phyloP scores from a whole-genome alignment of 2,329 filamentous ascomycete genomes.

The Fusarium foetens region DNA sequence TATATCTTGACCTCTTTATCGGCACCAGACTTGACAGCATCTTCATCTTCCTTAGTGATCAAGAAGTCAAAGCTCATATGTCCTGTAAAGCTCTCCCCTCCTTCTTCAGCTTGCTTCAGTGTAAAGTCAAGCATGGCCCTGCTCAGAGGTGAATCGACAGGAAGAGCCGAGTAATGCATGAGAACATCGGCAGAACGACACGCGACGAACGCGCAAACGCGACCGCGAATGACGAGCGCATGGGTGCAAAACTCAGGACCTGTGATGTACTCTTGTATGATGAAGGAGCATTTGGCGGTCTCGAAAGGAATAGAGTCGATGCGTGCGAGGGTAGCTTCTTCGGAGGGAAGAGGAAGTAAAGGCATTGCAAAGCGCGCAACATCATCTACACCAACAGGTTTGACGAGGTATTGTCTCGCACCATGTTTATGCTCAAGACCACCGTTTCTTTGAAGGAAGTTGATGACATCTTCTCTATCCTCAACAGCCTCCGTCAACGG shows the following conservation, averaged over 20 bases:
- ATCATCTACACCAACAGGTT: slow-evolving; percentile 72
- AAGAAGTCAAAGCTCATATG: slow-evolving; percentile 80
- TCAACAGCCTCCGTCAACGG: slow-evolving; percentile 65
- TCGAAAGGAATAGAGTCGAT: slow-evolving; percentile 58
- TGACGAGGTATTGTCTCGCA: slow-evolving; percentile 69
- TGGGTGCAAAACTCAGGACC: slow-evolving; percentile 77
- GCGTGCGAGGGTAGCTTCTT: slow-evolving; percentile 64
- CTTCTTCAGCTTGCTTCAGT: slow-evolving; percentile 61
- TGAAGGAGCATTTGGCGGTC: slow-evolving; percentile 52
- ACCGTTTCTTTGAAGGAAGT: slow-evolving; percentile 56
- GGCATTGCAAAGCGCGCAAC: slow-evolving; percentile 69
- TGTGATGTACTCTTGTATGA: slow-evolving; percentile 72
- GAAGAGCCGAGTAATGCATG: slow-evolving; percentile 73
- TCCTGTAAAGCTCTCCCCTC: slow-evolving; percentile 67
- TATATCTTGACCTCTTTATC: slow-evolving; percentile 57
- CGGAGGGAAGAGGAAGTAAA: slow-evolving; percentile 66
- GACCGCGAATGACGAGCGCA: slow-evolving; percentile 71
- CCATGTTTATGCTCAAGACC: slow-evolving; percentile 39
- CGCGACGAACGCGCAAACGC: slow-evolving; percentile 72
- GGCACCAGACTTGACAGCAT: neutral
- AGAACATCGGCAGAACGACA: slow-evolving; percentile 71
- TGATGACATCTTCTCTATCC: slow-evolving; percentile 62
- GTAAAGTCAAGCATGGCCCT: slow-evolving; percentile 74
- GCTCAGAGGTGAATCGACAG: slow-evolving; percentile 62
- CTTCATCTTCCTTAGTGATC: slow-evolving; percentile 48